A percentile compares a stretch with the other conserved stretches of the same genome.
These are phyloP conservation scores for Brassica carinata DNA, from an alignment of 345 rosid genomes.

Conservation along the genomic window DNA sequence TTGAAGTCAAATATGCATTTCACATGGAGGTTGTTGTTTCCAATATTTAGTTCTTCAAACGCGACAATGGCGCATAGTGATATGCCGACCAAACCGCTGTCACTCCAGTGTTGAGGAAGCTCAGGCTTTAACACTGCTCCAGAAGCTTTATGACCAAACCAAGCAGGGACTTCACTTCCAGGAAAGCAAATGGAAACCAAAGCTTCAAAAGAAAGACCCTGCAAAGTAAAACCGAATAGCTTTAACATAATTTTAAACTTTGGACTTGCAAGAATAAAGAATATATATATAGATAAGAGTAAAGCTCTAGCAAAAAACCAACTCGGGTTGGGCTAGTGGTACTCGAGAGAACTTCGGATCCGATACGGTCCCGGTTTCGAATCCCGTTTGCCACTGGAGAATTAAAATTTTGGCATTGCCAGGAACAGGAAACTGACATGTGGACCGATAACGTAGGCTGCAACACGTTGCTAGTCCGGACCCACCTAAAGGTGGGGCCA, in stretches of 20 bases:
- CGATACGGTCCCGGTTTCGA: too few relatives aligned
- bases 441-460: too few relatives aligned
- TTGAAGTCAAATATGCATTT: slow-evolving; percentile 14
- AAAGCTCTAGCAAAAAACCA: too few relatives aligned
- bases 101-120: background rate
- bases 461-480: too few relatives aligned
- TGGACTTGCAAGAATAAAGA: background rate
- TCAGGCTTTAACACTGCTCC: slow-evolving; percentile 2
- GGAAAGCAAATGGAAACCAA: slow-evolving; percentile 20
- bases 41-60: background rate
- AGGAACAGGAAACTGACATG: too few relatives aligned
- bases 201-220: slow-evolving; percentile 13
- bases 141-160: slow-evolving; percentile 15
- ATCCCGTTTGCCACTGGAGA: too few relatives aligned
- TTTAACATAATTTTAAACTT: too few relatives aligned
- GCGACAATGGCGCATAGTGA: slow-evolving; percentile 21
- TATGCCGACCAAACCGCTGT: background rate
- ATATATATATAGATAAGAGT: too few relatives aligned
- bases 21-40: slow-evolving; percentile 7
- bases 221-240: background rate
- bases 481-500: too few relatives aligned
- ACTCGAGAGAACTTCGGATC: too few relatives aligned
- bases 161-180: slow-evolving; percentile 18
- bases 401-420: too few relatives aligned
- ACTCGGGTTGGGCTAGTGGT: too few relatives aligned